A percentile compares a stretch with the other conserved stretches of the same genome.
These are phyloP conservation scores for Cladophialophora exuberans DNA, from an alignment of 2,329 filamentous ascomycete genomes.

Conservation along the genomic window DNA sequence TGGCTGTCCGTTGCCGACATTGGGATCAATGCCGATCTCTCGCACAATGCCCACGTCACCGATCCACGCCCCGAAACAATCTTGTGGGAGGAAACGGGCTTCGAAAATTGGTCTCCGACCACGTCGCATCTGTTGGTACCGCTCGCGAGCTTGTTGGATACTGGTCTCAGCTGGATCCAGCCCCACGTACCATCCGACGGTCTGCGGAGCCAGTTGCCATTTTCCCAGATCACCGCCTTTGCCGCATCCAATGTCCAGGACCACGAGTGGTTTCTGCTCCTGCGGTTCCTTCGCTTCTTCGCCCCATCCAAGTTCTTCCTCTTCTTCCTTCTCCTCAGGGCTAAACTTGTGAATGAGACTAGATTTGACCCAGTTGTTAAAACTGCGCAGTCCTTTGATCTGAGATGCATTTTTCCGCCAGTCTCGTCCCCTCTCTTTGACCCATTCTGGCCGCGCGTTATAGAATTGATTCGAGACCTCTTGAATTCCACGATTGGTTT, in stretches of 20 bases:
- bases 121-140: slow-evolving; percentile 74
- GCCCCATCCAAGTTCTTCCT: slow-evolving; percentile 52
- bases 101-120: slow-evolving; percentile 71
- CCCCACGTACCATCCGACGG: slow-evolving; percentile 90
- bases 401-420: slow-evolving; percentile 93
- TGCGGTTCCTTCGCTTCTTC: slow-evolving; percentile 39
- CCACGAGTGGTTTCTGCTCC: slow-evolving; percentile 65
- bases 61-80: slow-evolving; percentile 86
- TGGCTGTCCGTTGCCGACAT: slow-evolving; percentile 58
- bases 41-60: slow-evolving; percentile 79
- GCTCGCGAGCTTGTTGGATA: slow-evolving; percentile 84
- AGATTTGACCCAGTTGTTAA: slow-evolving; percentile 99
- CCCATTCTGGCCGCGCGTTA: slow-evolving; percentile 91
- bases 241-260: slow-evolving; percentile 93
- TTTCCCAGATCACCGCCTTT: slow-evolving; percentile 96
- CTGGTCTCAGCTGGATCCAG: slow-evolving; percentile 91
- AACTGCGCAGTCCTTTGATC: slow-evolving; percentile 90
- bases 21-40: slow-evolving; percentile 83
- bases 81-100: slow-evolving; percentile 84
- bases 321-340: slow-evolving; percentile 66
- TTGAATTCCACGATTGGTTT: slow-evolving; percentile 63
- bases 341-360: slow-evolving; percentile 97
- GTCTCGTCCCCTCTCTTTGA: slow-evolving; percentile 85
- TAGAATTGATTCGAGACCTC: slow-evolving; percentile 93
- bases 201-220: slow-evolving; percentile 92